Conservation (phyloP, 495 filamentous ascomycete species). For the Mycothermus thermophilus region DNA sequence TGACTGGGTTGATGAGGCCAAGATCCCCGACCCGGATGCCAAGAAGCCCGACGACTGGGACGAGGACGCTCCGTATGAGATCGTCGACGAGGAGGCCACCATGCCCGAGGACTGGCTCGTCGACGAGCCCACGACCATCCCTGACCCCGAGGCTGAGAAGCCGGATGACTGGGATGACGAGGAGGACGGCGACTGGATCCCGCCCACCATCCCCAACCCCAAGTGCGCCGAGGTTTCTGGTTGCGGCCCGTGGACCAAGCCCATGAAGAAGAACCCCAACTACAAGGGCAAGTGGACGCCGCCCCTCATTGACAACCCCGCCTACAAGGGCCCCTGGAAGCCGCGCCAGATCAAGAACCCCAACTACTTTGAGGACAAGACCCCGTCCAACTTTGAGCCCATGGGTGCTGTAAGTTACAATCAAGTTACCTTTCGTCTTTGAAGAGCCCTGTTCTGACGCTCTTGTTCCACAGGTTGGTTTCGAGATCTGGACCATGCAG, state of each 20-base stretch:
- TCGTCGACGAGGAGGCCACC: constrained; percentile 81
- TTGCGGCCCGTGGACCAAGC: constrained; percentile 85
- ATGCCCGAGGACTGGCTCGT: constrained; percentile 95
- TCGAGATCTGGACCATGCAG: constrained; percentile 99
- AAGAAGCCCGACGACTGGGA: constrained; percentile 98
- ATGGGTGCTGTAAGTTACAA: constrained; percentile 75
- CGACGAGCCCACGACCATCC: constrained; percentile 69
- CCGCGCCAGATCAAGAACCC: constrained; percentile 96
- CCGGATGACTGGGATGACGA: constrained; percentile 99
- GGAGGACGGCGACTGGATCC: constrained; percentile 97
- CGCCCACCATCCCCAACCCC: constrained; percentile 88
- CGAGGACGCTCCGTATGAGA: constrained; percentile 93
- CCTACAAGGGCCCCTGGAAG: constrained; percentile 92
- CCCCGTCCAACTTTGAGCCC: constrained; percentile 88
- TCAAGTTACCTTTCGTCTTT: background rate
- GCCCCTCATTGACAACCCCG: constrained; percentile 92
- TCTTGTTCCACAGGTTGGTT: constrained; percentile 58
- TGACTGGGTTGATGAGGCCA: constrained; percentile 86
- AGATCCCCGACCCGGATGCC: constrained; percentile 83
- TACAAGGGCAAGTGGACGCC: constrained; percentile 99
- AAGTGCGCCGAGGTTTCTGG: constrained; percentile 90
- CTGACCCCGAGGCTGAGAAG: constrained; percentile 96
- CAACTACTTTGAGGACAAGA: constrained; percentile 95
- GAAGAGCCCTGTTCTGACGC: constrained; percentile 3
- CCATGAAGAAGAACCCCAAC: constrained; percentile 86